A percentile compares a stretch with the other conserved stretches of the same genome.
These are phyloP conservation scores for Botrytis byssoidea DNA, from an alignment of 2,329 filamentous ascomycete species.

Conservation along the genomic window DNA sequence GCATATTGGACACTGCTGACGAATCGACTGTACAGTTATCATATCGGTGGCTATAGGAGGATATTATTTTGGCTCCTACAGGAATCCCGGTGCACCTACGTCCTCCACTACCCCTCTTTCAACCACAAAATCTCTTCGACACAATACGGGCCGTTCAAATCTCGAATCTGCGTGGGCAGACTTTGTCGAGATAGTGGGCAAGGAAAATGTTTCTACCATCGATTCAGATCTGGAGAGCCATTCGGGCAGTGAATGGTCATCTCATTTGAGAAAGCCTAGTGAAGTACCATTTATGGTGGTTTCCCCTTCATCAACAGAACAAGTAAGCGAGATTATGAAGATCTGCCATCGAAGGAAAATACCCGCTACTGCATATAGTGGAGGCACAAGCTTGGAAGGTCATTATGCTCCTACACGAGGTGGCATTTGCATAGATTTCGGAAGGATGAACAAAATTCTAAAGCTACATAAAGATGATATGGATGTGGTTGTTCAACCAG, in stretches of 20 bases:
- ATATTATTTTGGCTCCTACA: conserved; percentile 60
- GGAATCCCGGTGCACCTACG: conserved; percentile 50
- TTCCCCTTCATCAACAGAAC: conserved; percentile 73
- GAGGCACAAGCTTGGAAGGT: conserved; percentile 85
- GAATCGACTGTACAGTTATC: conserved; percentile 30
- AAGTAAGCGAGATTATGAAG: conserved; percentile 86
- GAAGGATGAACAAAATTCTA: conserved; percentile 79
- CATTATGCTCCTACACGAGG: conserved; percentile 81
- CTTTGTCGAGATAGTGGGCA: conserved; percentile 62
- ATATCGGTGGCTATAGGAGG: conserved; percentile 32
- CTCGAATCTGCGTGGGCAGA: conserved; percentile 70
- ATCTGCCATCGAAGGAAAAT: conserved; percentile 78
- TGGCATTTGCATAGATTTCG: conserved; percentile 84
- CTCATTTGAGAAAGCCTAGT: conserved; percentile 50
- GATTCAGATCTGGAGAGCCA: conserved; percentile 56
- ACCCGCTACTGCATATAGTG: conserved; percentile 82
- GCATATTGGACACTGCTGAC: conserved; percentile 14
- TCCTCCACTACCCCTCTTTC: conserved; percentile 59
- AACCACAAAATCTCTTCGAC: conserved; percentile 50
- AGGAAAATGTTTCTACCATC: conserved; percentile 62
- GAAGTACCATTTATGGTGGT: conserved; percentile 68
- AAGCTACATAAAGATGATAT: conserved; percentile 74
- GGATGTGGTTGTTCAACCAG: conserved; percentile 75
- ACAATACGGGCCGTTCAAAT: conserved; percentile 60
- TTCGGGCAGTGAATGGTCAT: conserved; percentile 62